Evolutionary conservation across 2,329 filamentous ascomycete species (phyloP), one percentile per base, ranked within the genome.

Genomic region (Colletotrichum chlorophyti): DNA sequence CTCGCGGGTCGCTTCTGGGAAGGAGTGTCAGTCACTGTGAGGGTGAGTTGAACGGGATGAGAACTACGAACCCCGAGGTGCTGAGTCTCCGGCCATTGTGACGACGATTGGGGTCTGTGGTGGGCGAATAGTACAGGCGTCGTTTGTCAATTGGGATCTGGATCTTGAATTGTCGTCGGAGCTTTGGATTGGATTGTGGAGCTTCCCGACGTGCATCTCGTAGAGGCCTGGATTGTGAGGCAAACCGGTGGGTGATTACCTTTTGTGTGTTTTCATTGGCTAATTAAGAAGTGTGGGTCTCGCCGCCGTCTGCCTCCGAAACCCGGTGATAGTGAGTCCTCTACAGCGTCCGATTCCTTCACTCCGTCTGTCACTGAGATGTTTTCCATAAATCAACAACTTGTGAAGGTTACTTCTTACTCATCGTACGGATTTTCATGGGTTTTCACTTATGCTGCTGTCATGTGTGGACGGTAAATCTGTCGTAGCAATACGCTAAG

Each of bases 1-100:
- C 82, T 96, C 89, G 76, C 92, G 87, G 65, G 91, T 91, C 66
- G 91, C 91, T 58, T 58, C 58, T 60, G 52, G 12, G 21, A 14
- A 15, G 52, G 21, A 6, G 19, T 32, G 55, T 59, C 37, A 59
- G 55, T 32, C 21, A 29, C 21, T 19, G 38, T 14, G 37, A 14
- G 12, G 31, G 26, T 1, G 15, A 17, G 4, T 9, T 1, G 34
- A 8, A 5, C 2, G 24, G 15, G 14, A 4, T 3, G 19, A 31
- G 35, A n/a, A n/a, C n/a, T 5, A 55, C 51, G 19, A 7, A 60
- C 57, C 51, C 57, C 57, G 55, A 34, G 57, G 57, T 60, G 52
- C 53, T 42, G 52, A 60, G 57, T 60, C 57, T 60, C 57, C 57
- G 57, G 57, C 57, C 57, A 60, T 60, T 57, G 31, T 60, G 57